Percentiles rank a stretch among this genome's conserved stretches.
Conservation (phyloP, 768 basidiomycete genomes). For the Mycena crocata region DNA sequence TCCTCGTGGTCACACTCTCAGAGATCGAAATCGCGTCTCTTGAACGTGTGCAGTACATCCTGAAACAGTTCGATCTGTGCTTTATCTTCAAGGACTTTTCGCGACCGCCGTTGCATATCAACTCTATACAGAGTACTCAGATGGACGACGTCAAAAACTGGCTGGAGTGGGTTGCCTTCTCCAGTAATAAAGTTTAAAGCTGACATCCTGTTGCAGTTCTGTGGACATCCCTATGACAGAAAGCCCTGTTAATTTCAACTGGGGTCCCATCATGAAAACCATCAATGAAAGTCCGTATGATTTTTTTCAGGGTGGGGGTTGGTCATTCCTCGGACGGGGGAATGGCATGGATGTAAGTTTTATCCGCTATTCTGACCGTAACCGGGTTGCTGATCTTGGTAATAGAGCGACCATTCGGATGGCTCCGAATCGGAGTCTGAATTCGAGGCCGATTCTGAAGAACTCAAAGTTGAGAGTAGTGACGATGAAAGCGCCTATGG, state of each 20-base stretch:
- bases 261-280: constrained; percentile 99
- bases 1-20: constrained; percentile 92
- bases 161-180: constrained; percentile 80
- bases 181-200: no score
- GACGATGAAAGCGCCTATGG: constrained; percentile 76
- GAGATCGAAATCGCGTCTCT: constrained; percentile 98
- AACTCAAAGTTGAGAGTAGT: constrained; percentile 65
- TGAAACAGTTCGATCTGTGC: constrained; percentile 98
- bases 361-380: not conserved
- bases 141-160: constrained; percentile 99
- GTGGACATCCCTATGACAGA: constrained; percentile 97
- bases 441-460: constrained; percentile 63
- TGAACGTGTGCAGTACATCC: constrained; percentile 95
- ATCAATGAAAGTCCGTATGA: constrained; percentile 95
- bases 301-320: constrained; percentile 97
- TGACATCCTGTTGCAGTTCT: constrained; percentile 66
- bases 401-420: constrained; percentile 55
- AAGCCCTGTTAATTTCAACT: constrained; percentile 96
- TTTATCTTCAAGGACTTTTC: constrained; percentile 97
- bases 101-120: constrained; percentile 92
- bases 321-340: constrained; percentile 87
- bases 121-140: constrained; percentile 90
- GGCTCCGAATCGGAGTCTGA: constrained; percentile 66
- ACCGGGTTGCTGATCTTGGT: constrained; percentile 7
- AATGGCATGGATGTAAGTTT: constrained; percentile 75